Conservation (phyloP, 192 early-diverging fungal species). For the Podila epicladia region DNA sequence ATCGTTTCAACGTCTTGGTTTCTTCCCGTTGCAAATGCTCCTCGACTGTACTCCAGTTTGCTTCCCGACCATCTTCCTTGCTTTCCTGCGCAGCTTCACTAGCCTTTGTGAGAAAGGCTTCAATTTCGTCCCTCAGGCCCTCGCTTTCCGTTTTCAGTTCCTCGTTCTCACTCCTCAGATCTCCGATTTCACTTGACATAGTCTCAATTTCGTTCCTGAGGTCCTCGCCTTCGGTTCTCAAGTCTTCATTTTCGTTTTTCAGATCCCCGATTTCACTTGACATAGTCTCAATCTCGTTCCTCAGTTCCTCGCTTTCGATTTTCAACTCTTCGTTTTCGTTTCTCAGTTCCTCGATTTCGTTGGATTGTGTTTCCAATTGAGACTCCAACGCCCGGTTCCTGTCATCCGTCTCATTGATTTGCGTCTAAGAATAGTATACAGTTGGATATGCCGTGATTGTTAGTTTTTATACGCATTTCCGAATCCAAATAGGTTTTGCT, state of each 20-base stretch:
- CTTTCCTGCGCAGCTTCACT: background rate
- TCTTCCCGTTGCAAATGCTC: constrained; percentile 1
- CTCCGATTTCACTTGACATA: background rate
- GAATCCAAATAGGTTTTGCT: no score
- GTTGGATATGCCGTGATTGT: no score
- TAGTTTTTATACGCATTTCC: no score
- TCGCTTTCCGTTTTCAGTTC: background rate
- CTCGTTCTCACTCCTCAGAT: background rate
- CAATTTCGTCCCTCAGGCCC: background rate
- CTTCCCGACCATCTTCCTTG: constrained; percentile 3
- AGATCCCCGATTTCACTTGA: background rate
- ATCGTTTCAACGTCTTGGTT: background rate
- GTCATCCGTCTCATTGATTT: no score
- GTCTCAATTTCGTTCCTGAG: background rate
- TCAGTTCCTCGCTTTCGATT: no score
- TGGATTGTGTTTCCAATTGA: no score
- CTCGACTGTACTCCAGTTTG: constrained; percentile 21
- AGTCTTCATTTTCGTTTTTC: background rate
- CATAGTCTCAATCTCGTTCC: background rate
- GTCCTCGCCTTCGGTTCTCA: no score
- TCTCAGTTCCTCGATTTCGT: no score
- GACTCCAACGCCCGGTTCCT: no score
- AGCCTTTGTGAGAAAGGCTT: constrained; percentile 1
- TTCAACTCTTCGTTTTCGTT: no score
- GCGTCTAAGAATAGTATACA: no score